These are phyloP conservation scores for Epithele typhae DNA, from an alignment of 768 basidiomycete species.

Conservation along the genomic window DNA sequence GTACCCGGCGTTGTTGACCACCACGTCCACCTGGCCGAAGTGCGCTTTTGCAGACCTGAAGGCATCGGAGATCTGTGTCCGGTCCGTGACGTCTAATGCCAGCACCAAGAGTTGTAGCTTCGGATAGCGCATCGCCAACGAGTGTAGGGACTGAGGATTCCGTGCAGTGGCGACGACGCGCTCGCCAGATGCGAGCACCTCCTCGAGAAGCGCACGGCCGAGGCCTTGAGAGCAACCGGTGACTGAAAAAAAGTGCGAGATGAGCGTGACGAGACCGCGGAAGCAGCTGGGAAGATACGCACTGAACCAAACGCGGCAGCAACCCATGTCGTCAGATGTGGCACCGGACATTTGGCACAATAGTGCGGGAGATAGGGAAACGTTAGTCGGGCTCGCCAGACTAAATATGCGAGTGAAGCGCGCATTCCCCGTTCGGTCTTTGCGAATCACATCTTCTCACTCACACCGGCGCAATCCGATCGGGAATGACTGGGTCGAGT, in stretches of 20 bases:
- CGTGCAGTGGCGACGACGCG: conserved; percentile 31
- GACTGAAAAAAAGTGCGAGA: conserved; percentile 14
- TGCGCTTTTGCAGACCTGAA: conserved; percentile 4
- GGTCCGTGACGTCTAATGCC: conserved; percentile 27
- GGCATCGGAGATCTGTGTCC: conserved; percentile 12
- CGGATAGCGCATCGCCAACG: conserved; percentile 18
- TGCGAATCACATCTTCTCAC: too few relatives aligned
- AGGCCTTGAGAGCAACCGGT: conserved; percentile 33
- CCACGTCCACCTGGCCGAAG: conserved; percentile 28
- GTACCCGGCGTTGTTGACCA: conserved; percentile 26
- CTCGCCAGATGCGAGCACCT: conserved; percentile 27
- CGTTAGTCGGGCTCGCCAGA: too few relatives aligned
- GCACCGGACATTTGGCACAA: too few relatives aligned
- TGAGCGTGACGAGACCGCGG: neutral
- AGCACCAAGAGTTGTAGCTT: conserved; percentile 27
- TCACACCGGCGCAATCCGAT: too few relatives aligned
- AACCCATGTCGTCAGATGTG: too few relatives aligned
- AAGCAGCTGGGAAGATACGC: neutral
- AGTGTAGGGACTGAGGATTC: conserved; percentile 19
- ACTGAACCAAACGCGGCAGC: neutral
- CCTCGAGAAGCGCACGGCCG: conserved; percentile 28
- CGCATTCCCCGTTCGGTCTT: too few relatives aligned
- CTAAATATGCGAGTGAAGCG: too few relatives aligned
- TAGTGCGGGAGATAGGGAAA: too few relatives aligned
- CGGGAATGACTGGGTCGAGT: too few relatives aligned